Conservation (phyloP, 2,329 filamentous ascomycete species). For the Diaporthe australafricana region DNA sequence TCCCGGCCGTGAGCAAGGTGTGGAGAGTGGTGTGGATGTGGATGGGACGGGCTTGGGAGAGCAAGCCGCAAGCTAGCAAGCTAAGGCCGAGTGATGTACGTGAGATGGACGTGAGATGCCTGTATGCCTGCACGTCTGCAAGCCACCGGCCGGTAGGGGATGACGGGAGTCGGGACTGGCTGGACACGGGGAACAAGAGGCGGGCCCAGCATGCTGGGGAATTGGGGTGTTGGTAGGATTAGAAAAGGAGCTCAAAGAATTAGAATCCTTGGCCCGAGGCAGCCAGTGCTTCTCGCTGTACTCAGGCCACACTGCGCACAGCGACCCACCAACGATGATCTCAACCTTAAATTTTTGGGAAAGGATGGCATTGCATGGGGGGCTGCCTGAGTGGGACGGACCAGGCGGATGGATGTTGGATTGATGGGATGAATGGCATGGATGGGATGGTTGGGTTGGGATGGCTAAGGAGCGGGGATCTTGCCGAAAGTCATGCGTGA, state of each 20-base stretch:
- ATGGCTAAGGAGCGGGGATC: constrained; percentile 1
- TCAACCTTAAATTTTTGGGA: constrained; percentile 18
- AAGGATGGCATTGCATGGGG: neutral
- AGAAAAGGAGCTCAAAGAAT: constrained; percentile 21
- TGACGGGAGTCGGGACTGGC: neutral
- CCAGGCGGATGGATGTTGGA: constrained; percentile 1
- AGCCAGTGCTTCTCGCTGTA: constrained; percentile 7
- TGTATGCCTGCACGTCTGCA: neutral
- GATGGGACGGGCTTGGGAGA: neutral
- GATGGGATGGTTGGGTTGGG: neutral
- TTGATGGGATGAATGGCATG: neutral
- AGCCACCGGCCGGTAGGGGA: constrained; percentile 2
- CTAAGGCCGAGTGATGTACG: neutral
- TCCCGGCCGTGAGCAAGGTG: constrained; percentile 21
- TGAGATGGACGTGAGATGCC: no score
- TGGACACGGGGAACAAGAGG: neutral
- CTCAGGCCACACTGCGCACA: neutral
- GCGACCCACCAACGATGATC: constrained; percentile 26
- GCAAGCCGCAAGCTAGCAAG: neutral
- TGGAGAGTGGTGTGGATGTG: neutral
- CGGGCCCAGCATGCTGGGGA: constrained; percentile 5
- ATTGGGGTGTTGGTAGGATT: neutral
- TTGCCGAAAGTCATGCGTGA: constrained; percentile 12
- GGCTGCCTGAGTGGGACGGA: neutral
- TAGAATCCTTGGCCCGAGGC: neutral